Evolutionary conservation across 805 yeast genomes (phyloP), one percentile per base, ranked within the genome.

Genomic region (Barnettozyma vustinii): DNA sequence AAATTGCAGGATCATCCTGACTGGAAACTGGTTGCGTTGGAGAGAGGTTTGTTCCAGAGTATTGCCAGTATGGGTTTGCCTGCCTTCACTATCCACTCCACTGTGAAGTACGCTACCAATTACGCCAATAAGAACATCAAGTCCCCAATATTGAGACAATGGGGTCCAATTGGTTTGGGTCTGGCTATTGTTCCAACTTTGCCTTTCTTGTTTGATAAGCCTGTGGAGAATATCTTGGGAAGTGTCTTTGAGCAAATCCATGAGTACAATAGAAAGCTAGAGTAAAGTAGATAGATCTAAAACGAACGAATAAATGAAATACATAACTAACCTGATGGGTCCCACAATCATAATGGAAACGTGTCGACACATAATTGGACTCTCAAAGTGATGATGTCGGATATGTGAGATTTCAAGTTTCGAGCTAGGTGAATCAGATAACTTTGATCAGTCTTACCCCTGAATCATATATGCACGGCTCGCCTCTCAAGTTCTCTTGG

Each of bases 21-120:
- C 61, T 87, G 91, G 89, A 75, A 75, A 56, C 54, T 83, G 47
- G 79, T 76, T 8, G 82, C 76, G 7, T 57, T 83, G 37, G 82
- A 87, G 63, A 76, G 95, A 63, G 90, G 87, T n/a, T 58, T 86
- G 23, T 87, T 87, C 70, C 96, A 87, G 65, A 74, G 84, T 54
- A 73, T 87, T 53, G 96, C 96, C 2, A 81, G 88, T 41, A 87
- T 87, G 94, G 92, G 87, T 15, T 72, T 87, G 39, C 96, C 96
- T 9, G 95, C 95, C 3, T 81, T 86, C 65, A 87, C 96, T 5
- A 87, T 87, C 57, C 96, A 87, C 63, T 74, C 85, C 2, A 71
- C 83, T 5, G 96, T 87, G 37, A 74, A 83, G 55, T 85, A 86
- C 61, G 79, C 89, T 1, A 82, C 87, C 2, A 48, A 69, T 19